Percentiles rank a stretch among this genome's conserved stretches.
These are phyloP conservation scores for Populus hybrid DNA, from an alignment of 441 rosid species.

Conservation along the genomic window DNA sequence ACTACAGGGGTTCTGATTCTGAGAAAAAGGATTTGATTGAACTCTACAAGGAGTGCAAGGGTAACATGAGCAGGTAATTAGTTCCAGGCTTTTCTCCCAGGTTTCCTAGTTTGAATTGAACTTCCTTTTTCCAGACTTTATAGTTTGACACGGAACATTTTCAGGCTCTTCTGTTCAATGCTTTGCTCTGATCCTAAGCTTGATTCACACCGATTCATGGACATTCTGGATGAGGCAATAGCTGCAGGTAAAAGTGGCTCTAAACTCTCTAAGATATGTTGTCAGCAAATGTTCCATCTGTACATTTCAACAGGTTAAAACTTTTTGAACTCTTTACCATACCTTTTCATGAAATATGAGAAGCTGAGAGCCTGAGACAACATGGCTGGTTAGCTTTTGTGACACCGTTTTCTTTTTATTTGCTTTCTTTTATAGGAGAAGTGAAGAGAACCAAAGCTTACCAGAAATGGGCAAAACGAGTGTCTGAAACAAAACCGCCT, in stretches of 20 bases:
- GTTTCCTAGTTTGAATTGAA: constrained; percentile 10
- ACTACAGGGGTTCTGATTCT: constrained; percentile 85
- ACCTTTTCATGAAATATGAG: background rate
- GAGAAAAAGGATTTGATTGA: constrained; percentile 86
- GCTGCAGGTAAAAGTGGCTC: constrained; percentile 47
- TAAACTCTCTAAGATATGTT: background rate
- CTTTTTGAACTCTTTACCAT: background rate
- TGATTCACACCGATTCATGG: constrained; percentile 89
- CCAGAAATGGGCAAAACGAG: constrained; percentile 73
- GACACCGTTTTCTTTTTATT: background rate
- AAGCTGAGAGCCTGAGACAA: background rate
- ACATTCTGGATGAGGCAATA: constrained; percentile 65
- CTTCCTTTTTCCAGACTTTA: background rate
- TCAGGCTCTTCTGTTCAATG: constrained; percentile 88
- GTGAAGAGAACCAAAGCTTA: constrained; percentile 68
- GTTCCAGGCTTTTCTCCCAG: constrained; percentile 4
- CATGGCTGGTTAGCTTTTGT: background rate
- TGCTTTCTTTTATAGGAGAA: constrained; percentile 43
- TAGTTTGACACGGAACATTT: background rate
- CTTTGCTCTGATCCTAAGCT: constrained; percentile 84
- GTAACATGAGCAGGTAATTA: constrained; percentile 68
- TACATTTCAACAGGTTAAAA: background rate
- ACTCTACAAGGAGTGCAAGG: constrained; percentile 57
- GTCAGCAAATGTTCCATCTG: background rate
- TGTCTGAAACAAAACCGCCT: constrained; percentile 72